phyloP scores from a whole-genome alignment of 345 rosid genomes.

The Citrus reticulata region DNA sequence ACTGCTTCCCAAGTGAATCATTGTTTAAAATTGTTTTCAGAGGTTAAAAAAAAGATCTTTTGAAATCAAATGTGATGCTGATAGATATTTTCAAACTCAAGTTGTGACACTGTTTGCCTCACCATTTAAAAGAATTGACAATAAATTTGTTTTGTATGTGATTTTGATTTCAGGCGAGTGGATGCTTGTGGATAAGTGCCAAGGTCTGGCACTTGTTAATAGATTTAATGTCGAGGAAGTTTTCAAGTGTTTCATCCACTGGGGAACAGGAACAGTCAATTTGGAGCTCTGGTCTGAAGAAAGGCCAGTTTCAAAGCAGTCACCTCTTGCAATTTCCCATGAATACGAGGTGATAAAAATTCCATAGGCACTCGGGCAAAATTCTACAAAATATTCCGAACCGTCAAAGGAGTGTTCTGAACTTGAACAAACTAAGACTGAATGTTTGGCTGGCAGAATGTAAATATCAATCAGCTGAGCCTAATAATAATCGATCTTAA shows the following conservation, averaged over 20 bases:
- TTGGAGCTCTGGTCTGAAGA: conserved; percentile 92
- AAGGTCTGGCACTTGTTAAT: conserved; percentile 51
- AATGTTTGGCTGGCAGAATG: background rate
- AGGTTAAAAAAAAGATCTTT: background rate
- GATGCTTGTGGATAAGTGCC: conserved; percentile 71
- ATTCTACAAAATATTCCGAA: background rate
- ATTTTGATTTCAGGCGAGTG: conserved; percentile 58
- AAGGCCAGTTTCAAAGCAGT: conserved; percentile 69
- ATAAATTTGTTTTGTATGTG: background rate
- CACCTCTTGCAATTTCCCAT: conserved; percentile 59
- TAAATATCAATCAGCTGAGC: background rate
- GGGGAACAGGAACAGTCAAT: conserved; percentile 48
- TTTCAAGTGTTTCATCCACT: conserved; percentile 46
- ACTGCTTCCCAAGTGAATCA: background rate
- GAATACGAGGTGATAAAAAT: conserved; percentile 51
- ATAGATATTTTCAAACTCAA: background rate
- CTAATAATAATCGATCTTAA: background rate
- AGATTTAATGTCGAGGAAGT: conserved; percentile 53
- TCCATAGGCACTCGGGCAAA: conserved; percentile 1
- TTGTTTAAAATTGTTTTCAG: background rate
- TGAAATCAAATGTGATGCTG: background rate
- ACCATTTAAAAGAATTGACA: background rate
- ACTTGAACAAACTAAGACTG: background rate
- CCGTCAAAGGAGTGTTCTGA: background rate
- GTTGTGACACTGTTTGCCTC: background rate